Percentiles rank a stretch among this genome's conserved stretches.
These are phyloP conservation scores for Venturia asperata DNA, from an alignment of 2,329 filamentous ascomycete species.

Conservation along the genomic window DNA sequence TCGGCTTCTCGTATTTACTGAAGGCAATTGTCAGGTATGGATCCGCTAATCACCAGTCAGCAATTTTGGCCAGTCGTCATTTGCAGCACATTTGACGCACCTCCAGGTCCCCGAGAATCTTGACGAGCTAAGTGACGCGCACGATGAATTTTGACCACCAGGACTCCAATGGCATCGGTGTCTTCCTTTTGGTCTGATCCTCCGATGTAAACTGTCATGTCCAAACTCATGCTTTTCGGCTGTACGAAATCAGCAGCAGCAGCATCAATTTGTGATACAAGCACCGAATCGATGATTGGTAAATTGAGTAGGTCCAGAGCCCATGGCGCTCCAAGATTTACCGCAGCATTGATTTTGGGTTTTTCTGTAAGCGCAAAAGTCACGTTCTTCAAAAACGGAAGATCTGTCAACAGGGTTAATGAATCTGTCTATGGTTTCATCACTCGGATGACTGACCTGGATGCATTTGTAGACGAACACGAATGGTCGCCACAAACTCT, in stretches of 20 bases:
- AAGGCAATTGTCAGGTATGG: not conserved
- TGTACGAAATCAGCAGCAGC: not conserved
- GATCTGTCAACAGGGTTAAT: not conserved
- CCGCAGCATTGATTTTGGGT: not conserved
- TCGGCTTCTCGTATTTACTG: conserved; percentile 12
- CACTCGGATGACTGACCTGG: not conserved
- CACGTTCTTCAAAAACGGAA: conserved; percentile 6
- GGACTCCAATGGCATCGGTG: conserved; percentile 1
- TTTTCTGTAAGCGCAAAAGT: conserved; percentile 8
- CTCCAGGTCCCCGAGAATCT: conserved; percentile 3
- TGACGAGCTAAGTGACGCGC: not conserved
- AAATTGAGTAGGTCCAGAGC: conserved; percentile 2
- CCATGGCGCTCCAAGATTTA: not conserved
- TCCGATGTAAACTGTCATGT: conserved; percentile 6
- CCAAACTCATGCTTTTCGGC: not conserved
- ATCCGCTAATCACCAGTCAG: not conserved
- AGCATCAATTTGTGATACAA: conserved; percentile 1
- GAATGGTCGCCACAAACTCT: conserved; percentile 5
- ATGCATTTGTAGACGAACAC: conserved; percentile 6
- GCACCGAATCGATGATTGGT: not conserved
- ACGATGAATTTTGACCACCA: conserved; percentile 1
- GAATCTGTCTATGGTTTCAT: too few relatives aligned
- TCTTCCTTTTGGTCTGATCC: conserved; percentile 3
- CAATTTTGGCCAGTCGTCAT: not conserved
- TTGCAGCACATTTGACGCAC: not conserved